phyloP scores from a whole-genome alignment of 2,329 filamentous ascomycete genomes.

The Talaromyces rugulosus region DNA sequence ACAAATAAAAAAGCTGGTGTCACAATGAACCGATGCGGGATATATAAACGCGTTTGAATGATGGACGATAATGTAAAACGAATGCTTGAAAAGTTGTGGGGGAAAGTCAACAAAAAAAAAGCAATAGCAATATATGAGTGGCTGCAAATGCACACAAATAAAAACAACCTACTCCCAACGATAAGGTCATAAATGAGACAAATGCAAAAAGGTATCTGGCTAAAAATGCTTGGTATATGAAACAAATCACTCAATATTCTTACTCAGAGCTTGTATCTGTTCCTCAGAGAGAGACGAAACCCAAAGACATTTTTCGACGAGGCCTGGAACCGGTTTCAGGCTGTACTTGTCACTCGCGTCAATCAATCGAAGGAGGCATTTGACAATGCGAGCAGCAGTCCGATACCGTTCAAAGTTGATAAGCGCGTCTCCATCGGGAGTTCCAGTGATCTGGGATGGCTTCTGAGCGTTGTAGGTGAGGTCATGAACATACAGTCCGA shows the following conservation, averaged over 20 bases:
- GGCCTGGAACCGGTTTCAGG: conserved; percentile 54
- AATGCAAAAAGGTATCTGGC: neutral
- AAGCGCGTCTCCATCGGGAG: conserved; percentile 48
- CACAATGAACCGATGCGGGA: neutral
- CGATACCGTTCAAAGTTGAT: conserved; percentile 65
- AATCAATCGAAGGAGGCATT: conserved; percentile 58
- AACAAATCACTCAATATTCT: conserved; percentile 33
- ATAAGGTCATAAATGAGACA: neutral
- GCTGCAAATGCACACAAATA: neutral
- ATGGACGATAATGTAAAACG: neutral
- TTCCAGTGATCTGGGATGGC: conserved; percentile 52
- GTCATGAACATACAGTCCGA: conserved; percentile 63
- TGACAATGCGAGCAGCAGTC: conserved; percentile 61
- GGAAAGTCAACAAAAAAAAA: neutral
- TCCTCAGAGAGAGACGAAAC: conserved; percentile 57
- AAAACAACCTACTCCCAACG: neutral
- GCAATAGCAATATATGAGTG: neutral
- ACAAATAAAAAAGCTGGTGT: neutral
- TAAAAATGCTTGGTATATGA: neutral
- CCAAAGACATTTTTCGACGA: conserved; percentile 62
- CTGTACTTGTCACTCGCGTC: conserved; percentile 61
- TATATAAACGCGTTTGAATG: neutral
- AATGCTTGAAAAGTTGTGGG: neutral
- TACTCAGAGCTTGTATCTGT: conserved; percentile 49
- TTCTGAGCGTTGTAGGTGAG: conserved; percentile 66